Percentiles rank a stretch among this genome's conserved stretches.
Evolutionary conservation across 2,329 filamentous ascomycete genomes (phyloP).

Genomic region (Metarhizium anisopliae): DNA sequence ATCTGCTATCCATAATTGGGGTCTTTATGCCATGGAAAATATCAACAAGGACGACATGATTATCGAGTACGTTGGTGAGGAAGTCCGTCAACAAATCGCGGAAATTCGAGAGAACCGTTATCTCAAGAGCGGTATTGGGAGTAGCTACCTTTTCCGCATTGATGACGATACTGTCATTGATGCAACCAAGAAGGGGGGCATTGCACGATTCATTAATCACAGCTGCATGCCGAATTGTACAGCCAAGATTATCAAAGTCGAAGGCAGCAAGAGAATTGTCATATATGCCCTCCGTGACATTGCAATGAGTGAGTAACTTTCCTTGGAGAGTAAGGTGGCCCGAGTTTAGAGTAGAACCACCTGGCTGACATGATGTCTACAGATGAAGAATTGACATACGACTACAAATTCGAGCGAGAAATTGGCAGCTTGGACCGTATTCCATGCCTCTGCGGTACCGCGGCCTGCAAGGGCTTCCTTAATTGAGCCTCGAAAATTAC

Average conservation of each 20-base stretch:
- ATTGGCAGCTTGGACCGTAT: constrained; percentile 91
- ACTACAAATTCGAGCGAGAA: constrained; percentile 99
- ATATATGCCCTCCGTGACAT: constrained; percentile 98
- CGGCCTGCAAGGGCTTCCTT: constrained; percentile 96
- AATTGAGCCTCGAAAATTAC: constrained; percentile 51
- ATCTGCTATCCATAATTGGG: constrained; percentile 98
- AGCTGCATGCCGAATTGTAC: constrained; percentile 98
- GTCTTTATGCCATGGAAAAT: constrained; percentile 93
- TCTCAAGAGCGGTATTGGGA: constrained; percentile 91
- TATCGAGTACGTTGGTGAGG: constrained; percentile 98
- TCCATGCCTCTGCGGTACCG: constrained; percentile 91
- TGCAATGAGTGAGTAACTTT: constrained; percentile 65
- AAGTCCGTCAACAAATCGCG: constrained; percentile 94
- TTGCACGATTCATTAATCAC: constrained; percentile 97
- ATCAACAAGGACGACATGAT: constrained; percentile 99
- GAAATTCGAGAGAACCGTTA: constrained; percentile 90
- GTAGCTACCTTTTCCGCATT: constrained; percentile 95
- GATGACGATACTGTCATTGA: constrained; percentile 97
- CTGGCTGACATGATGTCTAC: constrained; percentile 17
- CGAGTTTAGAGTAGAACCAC: not conserved
- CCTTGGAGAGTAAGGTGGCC: not conserved
- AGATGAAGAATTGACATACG: constrained; percentile 99
- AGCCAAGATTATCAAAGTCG: constrained; percentile 98
- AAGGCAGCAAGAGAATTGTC: constrained; percentile 95
- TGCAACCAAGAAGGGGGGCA: constrained; percentile 96